Evolutionary conservation across 805 yeast species (phyloP).

Genomic region (Saccharomycopsis sp.): DNA sequence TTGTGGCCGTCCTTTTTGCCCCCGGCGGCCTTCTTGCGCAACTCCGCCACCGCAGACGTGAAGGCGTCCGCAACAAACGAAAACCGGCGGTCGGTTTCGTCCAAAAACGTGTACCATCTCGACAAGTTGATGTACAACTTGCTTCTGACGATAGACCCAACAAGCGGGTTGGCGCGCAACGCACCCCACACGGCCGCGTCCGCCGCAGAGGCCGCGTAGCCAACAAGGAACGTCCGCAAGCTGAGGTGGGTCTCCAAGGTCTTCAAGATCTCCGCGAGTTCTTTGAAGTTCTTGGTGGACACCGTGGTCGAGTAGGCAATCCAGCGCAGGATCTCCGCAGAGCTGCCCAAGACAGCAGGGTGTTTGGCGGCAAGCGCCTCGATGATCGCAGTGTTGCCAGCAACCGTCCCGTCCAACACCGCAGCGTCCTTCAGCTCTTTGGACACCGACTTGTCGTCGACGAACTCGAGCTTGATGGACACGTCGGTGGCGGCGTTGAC

Average conservation of each 20-base stretch:
- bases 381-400: slow-evolving; percentile 41
- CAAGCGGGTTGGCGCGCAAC: slow-evolving; percentile 84
- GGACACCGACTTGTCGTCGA: slow-evolving; percentile 65
- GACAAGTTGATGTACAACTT: slow-evolving; percentile 79
- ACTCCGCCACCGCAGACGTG: slow-evolving; percentile 62
- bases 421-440: slow-evolving; percentile 35
- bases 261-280: slow-evolving; percentile 69
- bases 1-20: slow-evolving; percentile 79
- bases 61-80: slow-evolving; percentile 63
- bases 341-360: slow-evolving; percentile 36
- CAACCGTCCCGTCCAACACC: slow-evolving; percentile 34
- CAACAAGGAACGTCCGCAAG: slow-evolving; percentile 73
- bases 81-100: slow-evolving; percentile 56
- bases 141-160: slow-evolving; percentile 84
- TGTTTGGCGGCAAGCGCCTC: slow-evolving; percentile 43
- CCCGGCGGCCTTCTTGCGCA: slow-evolving; percentile 56
- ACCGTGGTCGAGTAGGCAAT: slow-evolving; percentile 57
- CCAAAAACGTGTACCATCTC: slow-evolving; percentile 81
- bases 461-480: slow-evolving; percentile 53
- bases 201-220: slow-evolving; percentile 61
- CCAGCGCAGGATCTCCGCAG: slow-evolving; percentile 51
- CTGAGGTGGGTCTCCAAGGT: slow-evolving; percentile 76
- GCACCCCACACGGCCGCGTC: slow-evolving; percentile 93
- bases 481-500: slow-evolving; percentile 48
- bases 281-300: slow-evolving; percentile 82